Conservation (phyloP, 768 basidiomycete genomes). For the Russula sp. region DNA sequence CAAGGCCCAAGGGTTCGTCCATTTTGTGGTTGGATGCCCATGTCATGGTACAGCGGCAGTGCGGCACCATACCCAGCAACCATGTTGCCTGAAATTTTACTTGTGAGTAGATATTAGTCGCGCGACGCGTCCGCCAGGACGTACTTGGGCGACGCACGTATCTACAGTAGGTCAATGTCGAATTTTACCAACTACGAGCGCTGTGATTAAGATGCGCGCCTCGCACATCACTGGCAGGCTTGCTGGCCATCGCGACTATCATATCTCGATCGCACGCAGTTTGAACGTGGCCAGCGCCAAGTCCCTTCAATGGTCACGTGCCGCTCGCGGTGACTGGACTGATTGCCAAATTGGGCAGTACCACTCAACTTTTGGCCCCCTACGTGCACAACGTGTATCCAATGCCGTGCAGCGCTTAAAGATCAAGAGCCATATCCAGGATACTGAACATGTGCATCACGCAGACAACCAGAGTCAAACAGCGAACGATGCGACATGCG, state of each 20-base stretch:
- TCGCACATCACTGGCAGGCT: conserved; percentile 11
- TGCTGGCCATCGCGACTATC: neutral
- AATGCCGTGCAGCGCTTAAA: conserved; percentile 3
- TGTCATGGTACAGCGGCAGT: too few species aligned
- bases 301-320: neutral
- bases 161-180: neutral
- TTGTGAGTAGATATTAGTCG: too few species aligned
- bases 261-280: neutral
- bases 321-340: too few species aligned
- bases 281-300: neutral
- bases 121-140: too few species aligned
- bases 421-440: conserved; percentile 5
- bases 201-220: neutral
- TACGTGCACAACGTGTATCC: conserved; percentile 8
- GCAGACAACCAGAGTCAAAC: neutral
- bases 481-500: conserved; percentile 22
- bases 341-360: neutral
- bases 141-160: too few species aligned
- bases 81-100: too few species aligned
- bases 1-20: neutral
- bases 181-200: neutral
- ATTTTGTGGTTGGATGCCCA: too few species aligned
- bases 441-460: conserved; percentile 18
- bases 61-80: neutral
- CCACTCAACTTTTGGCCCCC: neutral